Base-by-base conservation (phyloP, 2,329 filamentous ascomycete genomes). In the Amauroascus niger region DNA sequence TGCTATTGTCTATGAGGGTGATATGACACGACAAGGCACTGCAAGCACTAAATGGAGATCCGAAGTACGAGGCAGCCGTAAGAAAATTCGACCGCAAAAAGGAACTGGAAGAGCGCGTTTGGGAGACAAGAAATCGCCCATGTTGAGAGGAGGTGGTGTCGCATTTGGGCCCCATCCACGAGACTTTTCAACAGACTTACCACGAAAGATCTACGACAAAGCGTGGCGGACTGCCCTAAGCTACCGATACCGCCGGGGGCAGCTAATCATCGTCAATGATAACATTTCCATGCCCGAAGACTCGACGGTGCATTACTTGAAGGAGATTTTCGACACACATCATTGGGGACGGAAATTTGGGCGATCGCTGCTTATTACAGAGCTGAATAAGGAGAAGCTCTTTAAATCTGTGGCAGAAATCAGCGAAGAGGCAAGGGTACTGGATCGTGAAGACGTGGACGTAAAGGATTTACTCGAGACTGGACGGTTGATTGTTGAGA, bases 141-240 rank as follows among this genome's bases (percentile, higher is more conserved):
- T 94, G 69, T 73, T 88, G 40, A 78, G 79, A 58, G 93, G 93
- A 59, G 93, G 93, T 70, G 91, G 89, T 71, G 91, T 94, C 62
- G 76, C 83, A 0, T 88, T 89, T 65, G 93, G 93, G n/a, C 93
- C 93, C 26, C 84, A 90, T 63, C 90, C 90, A 24, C 80, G 93
- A 67, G 88, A 97, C 73, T 98, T 98, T 67, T 81, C 81, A 56
- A 94, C 90, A 20, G 79, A 79, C 14, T 76, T 98, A 53, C 89
- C 86, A 63, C 79, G 79, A 66, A 97, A 97, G 75, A 81, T 95
- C 46, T 98, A 98, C 74, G 90, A 97, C 71, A 78, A 94, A 63
- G 93, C 93, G 8, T 97, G 88, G 88, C 82, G 93, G 66, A 97
- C 87, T 41, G 93, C 93, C 9, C 78, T 98, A 60, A 93, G 86